Evolutionary conservation across 352 stramenopile genomes (phyloP), one percentile per base, ranked within the genome.

Genomic region (Nothophytophthora sp.): DNA sequence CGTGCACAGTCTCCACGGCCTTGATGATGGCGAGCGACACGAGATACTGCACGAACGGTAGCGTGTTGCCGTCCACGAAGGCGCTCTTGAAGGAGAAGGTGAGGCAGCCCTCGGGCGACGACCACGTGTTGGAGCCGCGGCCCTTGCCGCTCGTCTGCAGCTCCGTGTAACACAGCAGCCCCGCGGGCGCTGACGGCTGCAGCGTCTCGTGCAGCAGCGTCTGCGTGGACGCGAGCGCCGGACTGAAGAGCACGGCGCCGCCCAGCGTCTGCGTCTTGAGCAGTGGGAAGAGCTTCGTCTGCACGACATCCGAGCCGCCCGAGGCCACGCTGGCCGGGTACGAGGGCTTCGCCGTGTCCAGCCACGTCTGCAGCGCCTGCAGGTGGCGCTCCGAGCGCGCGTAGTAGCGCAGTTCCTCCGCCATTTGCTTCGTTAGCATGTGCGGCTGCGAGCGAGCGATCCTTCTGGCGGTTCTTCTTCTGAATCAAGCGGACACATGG

Each of bases 31-130:
- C 88, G 35, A 97, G 76, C 23, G 86, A 94, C 20, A 91, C 83
- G 46, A 97, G 73, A 46, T 97, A 97, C 65, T 97, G 88, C 61
- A 95, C 78, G 48, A 97, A 95, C 25, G 88, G 88, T 32, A 97
- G 60, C 34, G 72, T 93, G 28, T 62, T 56, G 59, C 83, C 85
- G 55, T 96, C 74, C 35, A 72, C 78, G 56, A 96, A 92, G 39
- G 50, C 53, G 62, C 80, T 95, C 60, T 87, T 87, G 72, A 93
- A 97, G 40, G 86, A 96, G 70, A 96, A 97, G 60, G 87, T 96
- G 41, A 96, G 77, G 68, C 88, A 97, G 42, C 88, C 88, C 46
- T 93, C 76, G 10, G 87, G 88, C 12, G 86, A 92, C 51, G 82
- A 73, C 88, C 88, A 97, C 62, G 75, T 80, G 73, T 97, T 96